phyloP scores from a whole-genome alignment of 768 basidiomycete species.

The Neoboletus subvelutipes region DNA sequence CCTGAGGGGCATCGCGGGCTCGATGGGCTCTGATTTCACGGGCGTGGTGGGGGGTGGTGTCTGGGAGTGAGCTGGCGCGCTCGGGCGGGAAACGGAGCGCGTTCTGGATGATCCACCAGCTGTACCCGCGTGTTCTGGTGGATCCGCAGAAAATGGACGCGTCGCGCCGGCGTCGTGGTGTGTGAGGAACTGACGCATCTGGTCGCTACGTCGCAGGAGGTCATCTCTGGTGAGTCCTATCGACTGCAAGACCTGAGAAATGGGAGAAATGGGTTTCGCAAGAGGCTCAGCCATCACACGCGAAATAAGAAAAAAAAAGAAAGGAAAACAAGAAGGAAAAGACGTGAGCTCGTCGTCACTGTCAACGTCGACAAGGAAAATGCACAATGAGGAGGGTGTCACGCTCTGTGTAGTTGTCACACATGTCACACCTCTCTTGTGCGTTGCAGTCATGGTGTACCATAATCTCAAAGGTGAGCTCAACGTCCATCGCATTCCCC shows the following conservation, averaged over 20 bases:
- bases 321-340: background rate
- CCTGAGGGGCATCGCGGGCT: conserved; percentile 48
- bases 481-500: background rate
- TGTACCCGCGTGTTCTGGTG: conserved; percentile 37
- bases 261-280: conserved; percentile 53
- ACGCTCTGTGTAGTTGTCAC: conserved; percentile 23
- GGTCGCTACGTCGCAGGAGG: conserved; percentile 64
- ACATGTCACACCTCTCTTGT: conserved; percentile 22
- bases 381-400: conserved; percentile 6
- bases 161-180: conserved; percentile 47
- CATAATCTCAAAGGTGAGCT: conserved; percentile 80
- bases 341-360: conserved; percentile 20
- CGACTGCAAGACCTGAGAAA: conserved; percentile 66
- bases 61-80: conserved; percentile 39
- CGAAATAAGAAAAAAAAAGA: background rate
- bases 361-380: conserved; percentile 22
- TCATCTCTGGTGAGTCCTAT: conserved; percentile 80
- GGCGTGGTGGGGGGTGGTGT: conserved; percentile 55
- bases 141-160: conserved; percentile 41
- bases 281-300: conserved; percentile 22
- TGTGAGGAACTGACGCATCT: conserved; percentile 79
- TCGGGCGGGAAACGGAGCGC: conserved; percentile 48
- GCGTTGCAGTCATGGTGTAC: conserved; percentile 57
- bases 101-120: conserved; percentile 42
- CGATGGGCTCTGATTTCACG: conserved; percentile 61